Conservation (phyloP, 768 basidiomycete genomes). For the Lactarius hengduanensis region DNA sequence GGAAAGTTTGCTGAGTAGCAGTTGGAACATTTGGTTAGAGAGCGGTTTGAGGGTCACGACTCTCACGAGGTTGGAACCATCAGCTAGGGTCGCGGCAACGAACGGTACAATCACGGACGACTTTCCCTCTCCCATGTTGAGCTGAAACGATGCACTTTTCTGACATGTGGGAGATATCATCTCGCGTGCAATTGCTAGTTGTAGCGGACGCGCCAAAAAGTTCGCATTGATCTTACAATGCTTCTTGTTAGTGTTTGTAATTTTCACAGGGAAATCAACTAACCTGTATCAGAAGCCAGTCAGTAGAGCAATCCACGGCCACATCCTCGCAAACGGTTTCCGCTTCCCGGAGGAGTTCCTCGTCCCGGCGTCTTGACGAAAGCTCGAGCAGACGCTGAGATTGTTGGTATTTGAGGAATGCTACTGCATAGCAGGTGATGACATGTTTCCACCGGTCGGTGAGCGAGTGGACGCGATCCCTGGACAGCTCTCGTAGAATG, state of each 20-base stretch:
- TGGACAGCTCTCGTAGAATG: constrained; percentile 28
- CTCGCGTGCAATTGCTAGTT: constrained; percentile 42
- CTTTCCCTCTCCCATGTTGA: constrained; percentile 65
- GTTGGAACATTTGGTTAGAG: constrained; percentile 46
- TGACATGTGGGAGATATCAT: constrained; percentile 45
- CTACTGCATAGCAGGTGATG: neutral
- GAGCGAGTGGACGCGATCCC: constrained; percentile 25
- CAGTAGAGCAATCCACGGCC: neutral
- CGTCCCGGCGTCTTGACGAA: neutral
- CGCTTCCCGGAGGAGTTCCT: constrained; percentile 14
- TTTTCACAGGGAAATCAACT: neutral
- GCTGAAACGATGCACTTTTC: constrained; percentile 44
- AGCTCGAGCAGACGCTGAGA: constrained; percentile 14
- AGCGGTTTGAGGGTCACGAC: constrained; percentile 51
- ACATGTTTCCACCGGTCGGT: neutral
- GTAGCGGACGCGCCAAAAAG: constrained; percentile 45
- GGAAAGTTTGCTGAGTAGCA: constrained; percentile 43
- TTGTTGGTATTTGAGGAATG: constrained; percentile 11
- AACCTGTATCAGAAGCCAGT: constrained; percentile 24
- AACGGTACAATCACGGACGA: constrained; percentile 53
- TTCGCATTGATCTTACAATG: constrained; percentile 44
- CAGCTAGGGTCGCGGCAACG: constrained; percentile 40
- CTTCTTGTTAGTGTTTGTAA: neutral
- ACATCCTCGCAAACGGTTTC: neutral
- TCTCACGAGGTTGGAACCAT: constrained; percentile 45